These are phyloP conservation scores for Irpex sp. DNA, from an alignment of 1,284 basidiomycete genomes.

Conservation along the genomic window DNA sequence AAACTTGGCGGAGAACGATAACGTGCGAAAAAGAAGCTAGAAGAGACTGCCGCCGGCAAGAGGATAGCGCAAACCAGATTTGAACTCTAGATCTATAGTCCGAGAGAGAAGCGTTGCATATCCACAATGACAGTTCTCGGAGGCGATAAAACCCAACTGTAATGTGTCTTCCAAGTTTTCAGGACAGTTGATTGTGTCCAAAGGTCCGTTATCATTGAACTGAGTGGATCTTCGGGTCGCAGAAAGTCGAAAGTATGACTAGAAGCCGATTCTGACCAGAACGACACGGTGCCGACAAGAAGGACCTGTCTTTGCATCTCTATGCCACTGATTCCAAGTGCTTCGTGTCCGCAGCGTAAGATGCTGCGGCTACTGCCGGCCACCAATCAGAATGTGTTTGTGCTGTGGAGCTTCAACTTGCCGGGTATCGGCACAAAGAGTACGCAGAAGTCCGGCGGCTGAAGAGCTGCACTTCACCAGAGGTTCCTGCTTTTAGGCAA, in stretches of 20 bases:
- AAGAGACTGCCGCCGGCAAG: slow-evolving; percentile 11
- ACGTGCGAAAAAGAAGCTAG: slow-evolving; percentile 12
- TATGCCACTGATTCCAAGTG: not conserved
- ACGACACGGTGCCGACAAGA: not conserved
- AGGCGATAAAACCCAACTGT: not conserved
- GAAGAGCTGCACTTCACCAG: slow-evolving; percentile 4
- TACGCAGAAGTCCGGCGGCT: not conserved
- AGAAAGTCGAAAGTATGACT: not conserved
- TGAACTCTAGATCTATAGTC: slow-evolving; percentile 9
- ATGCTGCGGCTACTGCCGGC: slow-evolving; percentile 12
- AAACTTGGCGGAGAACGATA: slow-evolving; percentile 3
- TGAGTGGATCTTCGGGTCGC: not conserved
- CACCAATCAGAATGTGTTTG: not conserved
- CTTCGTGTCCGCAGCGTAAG: slow-evolving; percentile 3
- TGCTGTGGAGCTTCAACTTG: slow-evolving; percentile 1
- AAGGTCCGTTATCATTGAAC: not conserved
- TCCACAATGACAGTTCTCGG: slow-evolving; percentile 4
- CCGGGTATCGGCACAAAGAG: slow-evolving; percentile 3
- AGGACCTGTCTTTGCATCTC: not conserved
- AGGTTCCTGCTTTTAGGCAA: slow-evolving; percentile 11
- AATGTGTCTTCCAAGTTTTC: not conserved
- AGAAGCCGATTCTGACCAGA: not conserved
- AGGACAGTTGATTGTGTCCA: not conserved
- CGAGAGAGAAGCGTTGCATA: slow-evolving; percentile 2
- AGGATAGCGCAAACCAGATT: slow-evolving; percentile 7